Base-by-base conservation (phyloP, 805 yeast species). In the Yamadazyma tumulicola region DNA sequence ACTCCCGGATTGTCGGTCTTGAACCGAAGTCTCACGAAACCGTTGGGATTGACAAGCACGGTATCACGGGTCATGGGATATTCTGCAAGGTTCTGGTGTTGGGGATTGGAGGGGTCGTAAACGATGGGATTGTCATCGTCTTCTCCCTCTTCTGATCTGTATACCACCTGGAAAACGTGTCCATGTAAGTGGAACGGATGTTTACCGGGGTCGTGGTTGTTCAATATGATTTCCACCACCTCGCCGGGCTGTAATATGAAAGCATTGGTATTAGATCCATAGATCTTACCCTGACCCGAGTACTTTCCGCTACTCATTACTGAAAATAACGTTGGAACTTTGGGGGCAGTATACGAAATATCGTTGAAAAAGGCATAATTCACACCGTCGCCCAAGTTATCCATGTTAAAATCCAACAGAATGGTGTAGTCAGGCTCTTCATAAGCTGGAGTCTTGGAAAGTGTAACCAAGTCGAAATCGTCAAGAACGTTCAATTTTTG, bases 131-230 rank as follows among this genome's bases (percentile, higher is more conserved):
- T 71, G 34, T 67, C 78, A 14, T 61, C 75, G 34, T 73, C 81
- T 37, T 63, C 64, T 34, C 73, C 76, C 28, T 71, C 78, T 19
- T 69, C 77, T 32, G 82, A 86, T 61, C 96, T 74, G 42, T 75
- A 79, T 40, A 87, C 58, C 7, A 83, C 71, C 66, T 91, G 97
- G 85, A 89, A 91, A 32, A 61, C 76, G 59, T 84, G 93, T 33
- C 98, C 98, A 67, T 91, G 98, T 56, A 91, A 67, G 65, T 91
- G 98, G 93, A 91, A 91, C 19, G 98, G 97, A 67, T 91, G 98
- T 49, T 72, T 82, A 56, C 97, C 97, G 5, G 95, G 77, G 61
- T 91, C 98, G 41, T 65, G 64, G 62, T 88, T 89, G 69, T 91
- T 91, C 27, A 91, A 53, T 5, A 85, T 84, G 47, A 91, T 75